These are phyloP conservation scores for Scedosporium aurantiacum DNA, from an alignment of 2,329 filamentous ascomycete species.

Conservation along the genomic window DNA sequence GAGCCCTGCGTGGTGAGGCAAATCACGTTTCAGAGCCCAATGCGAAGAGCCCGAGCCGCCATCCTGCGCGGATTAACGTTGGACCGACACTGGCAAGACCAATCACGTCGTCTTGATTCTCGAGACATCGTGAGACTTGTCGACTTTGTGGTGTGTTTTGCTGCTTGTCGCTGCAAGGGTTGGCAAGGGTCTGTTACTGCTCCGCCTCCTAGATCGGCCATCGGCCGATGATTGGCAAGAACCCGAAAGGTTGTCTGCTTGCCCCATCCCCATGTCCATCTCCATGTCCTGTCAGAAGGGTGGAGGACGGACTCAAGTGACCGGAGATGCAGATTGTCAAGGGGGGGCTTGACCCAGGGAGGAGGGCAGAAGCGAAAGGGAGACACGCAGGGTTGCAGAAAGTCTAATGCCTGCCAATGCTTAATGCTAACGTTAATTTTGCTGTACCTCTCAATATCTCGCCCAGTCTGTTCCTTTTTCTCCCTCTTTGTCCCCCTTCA, in stretches of 20 bases:
- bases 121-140: background rate
- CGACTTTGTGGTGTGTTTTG: background rate
- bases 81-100: background rate
- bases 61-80: background rate
- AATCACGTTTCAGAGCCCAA: background rate
- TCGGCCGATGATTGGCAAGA: background rate
- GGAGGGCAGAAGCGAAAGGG: too few species aligned
- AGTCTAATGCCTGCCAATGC: too few species aligned
- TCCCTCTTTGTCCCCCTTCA: background rate
- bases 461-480: background rate
- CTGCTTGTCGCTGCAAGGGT: background rate
- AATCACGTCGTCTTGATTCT: background rate
- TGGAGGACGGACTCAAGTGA: too few species aligned
- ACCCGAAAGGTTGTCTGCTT: background rate
- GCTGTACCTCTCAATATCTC: background rate
- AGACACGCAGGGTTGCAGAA: too few species aligned
- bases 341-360: too few species aligned
- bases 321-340: too few species aligned
- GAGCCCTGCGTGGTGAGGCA: slow-evolving; percentile 1
- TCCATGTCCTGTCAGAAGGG: too few species aligned
- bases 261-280: too few species aligned
- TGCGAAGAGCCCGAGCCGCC: background rate
- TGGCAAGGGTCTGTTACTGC: background rate
- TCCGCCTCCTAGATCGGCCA: background rate
- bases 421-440: too few species aligned